phyloP scores from a whole-genome alignment of 805 yeast genomes.

The Candida orba region DNA sequence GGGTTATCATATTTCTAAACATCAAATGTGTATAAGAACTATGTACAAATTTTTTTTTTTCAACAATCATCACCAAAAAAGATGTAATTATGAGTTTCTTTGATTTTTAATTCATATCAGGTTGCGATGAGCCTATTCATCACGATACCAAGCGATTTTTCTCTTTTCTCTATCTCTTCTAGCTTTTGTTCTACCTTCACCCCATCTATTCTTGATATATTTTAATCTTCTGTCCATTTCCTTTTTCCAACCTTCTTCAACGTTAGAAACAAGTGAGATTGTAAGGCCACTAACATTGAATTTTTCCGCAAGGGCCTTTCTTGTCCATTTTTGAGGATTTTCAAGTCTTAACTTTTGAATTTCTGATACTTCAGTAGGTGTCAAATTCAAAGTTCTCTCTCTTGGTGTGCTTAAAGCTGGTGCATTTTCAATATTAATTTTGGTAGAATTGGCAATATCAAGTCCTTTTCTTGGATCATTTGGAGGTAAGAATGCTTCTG shows the following conservation, averaged over 20 bases:
- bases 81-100: no score
- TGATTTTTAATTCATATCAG: no score
- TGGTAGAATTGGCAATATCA: slow-evolving; percentile 21
- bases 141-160: slow-evolving; percentile 54
- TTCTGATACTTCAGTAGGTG: slow-evolving; percentile 49
- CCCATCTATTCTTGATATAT: slow-evolving; percentile 42
- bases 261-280: slow-evolving; percentile 48
- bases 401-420: slow-evolving; percentile 33
- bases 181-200: slow-evolving; percentile 38
- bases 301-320: slow-evolving; percentile 52
- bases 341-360: slow-evolving; percentile 46
- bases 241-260: slow-evolving; percentile 30
- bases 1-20: not conserved
- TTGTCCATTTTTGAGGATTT: slow-evolving; percentile 60
- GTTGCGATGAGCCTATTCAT: slow-evolving; percentile 15
- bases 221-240: slow-evolving; percentile 43
- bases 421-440: slow-evolving; percentile 21
- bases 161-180: slow-evolving; percentile 54
- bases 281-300: slow-evolving; percentile 46
- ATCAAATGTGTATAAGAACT: slow-evolving; percentile 1
- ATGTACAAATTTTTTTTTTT: slow-evolving; percentile 7
- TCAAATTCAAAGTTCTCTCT: slow-evolving; percentile 45
- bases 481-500: slow-evolving; percentile 59
- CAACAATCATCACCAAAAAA: no score
- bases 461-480: slow-evolving; percentile 48